Conservation (phyloP, 1,284 basidiomycete species). For the Marasmius oreades region DNA sequence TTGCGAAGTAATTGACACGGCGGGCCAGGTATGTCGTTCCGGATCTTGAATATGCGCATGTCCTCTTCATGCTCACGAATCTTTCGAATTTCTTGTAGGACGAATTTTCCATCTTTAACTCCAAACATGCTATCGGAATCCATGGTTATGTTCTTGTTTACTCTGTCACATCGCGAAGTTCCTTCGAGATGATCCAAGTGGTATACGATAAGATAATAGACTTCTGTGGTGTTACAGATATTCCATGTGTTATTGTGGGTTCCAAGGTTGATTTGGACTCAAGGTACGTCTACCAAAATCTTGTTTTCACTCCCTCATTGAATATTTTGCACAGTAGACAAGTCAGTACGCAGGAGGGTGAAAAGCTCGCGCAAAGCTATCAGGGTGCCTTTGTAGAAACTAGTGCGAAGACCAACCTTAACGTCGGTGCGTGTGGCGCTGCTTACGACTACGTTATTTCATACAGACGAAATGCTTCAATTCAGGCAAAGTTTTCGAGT, state of each 20-base stretch:
- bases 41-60: background rate
- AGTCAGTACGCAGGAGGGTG: constrained; percentile 73
- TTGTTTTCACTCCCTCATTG: constrained; percentile 7
- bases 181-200: constrained; percentile 95
- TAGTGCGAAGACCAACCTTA: constrained; percentile 77
- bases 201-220: constrained; percentile 98
- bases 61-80: constrained; percentile 15
- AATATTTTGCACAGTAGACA: constrained; percentile 54
- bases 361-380: constrained; percentile 71
- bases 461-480: background rate
- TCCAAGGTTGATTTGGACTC: constrained; percentile 87
- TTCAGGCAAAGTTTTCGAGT: constrained; percentile 82
- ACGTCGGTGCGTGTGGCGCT: constrained; percentile 72
- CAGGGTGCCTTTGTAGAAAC: constrained; percentile 85
- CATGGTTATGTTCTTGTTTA: constrained; percentile 73
- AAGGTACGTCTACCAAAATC: constrained; percentile 47
- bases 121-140: constrained; percentile 50
- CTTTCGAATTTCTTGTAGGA: constrained; percentile 29
- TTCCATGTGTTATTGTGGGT: constrained; percentile 95
- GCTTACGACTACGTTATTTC: constrained; percentile 2
- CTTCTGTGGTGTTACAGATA: constrained; percentile 86
- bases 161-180: constrained; percentile 87
- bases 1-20: constrained; percentile 98
- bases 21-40: constrained; percentile 72
- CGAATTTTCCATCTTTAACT: constrained; percentile 48